Evolutionary conservation across 257 asterid species (phyloP), one percentile per base, ranked within the genome.

Genomic region (Solanum lycopersicoides): DNA sequence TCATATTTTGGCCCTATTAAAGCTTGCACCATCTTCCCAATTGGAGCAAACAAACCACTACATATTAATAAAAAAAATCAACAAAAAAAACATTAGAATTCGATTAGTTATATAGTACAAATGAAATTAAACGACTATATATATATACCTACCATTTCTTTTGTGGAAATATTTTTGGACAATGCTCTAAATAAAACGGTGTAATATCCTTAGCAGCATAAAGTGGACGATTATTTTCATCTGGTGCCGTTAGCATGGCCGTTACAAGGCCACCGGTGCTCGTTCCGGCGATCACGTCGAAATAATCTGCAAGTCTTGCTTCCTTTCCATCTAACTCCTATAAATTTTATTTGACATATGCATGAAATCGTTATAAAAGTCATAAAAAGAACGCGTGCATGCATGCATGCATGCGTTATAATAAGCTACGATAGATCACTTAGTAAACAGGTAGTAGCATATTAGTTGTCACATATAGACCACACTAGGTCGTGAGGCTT

Each of bases 181-280:
- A 44, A 11, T 93, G 79, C 15, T 93, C 80, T 7, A 91, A 84
- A 74, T 92, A 94, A 86, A 93, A 94, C 7, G 91, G 89, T 9
- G 82, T 90, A 80, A 94, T 91, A 71, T 93, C 95, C 80, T 92
- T 93, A 37, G 97, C 96, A 1, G 95, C 88, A 65, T 41, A 92
- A 41, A 92, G 45, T 6, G 97, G 95, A 16, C 97, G 94, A 13
- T 89, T 82, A 28, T 90, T 92, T 21, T 86, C 47, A 50, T 90
- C 86, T 0, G 97, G 97, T 10, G 96, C 92, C 2, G 96, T 72
- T 21, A 93, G 23, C 97, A 94, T 93, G 20, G 96, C 93, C 0
- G 96, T 90, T 25, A 94, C 91, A 1, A 94, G 87, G 6, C 97
- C 97, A 10, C 97, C 97, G 0, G 97, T 94, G 88, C 97, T 94